Evolutionary conservation across 371 early-diverging fungal species (phyloP).

Genomic region (Rhizopus delemar): DNA sequence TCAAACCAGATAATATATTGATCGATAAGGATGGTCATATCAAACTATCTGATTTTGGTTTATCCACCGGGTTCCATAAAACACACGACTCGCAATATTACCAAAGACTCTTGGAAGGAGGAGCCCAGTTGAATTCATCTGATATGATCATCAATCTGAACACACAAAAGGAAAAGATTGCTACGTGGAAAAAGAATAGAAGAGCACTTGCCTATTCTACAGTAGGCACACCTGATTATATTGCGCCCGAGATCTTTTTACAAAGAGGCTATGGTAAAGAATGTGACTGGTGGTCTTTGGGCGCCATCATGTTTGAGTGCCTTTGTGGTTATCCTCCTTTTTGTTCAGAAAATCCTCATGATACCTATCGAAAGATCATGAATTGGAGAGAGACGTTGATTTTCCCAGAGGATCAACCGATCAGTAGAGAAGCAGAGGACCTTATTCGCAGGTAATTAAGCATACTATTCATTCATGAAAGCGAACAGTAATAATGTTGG

Average conservation of each 20-base stretch:
- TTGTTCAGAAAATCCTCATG: conserved; percentile 92
- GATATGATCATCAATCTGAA: conserved; percentile 83
- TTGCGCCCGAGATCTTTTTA: conserved; percentile 95
- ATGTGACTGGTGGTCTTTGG: conserved; percentile 99
- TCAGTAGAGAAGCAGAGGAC: conserved; percentile 90
- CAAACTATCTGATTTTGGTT: conserved; percentile 95
- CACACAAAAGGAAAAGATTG: conserved; percentile 75
- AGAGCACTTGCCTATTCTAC: conserved; percentile 89
- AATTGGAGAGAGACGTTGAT: conserved; percentile 88
- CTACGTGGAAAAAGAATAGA: conserved; percentile 97
- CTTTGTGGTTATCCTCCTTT: conserved; percentile 97
- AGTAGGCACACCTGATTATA: conserved; percentile 97
- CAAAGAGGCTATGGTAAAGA: conserved; percentile 95
- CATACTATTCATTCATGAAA: conserved; percentile 4
- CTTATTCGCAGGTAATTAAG: conserved; percentile 73
- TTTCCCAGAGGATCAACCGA: conserved; percentile 92
- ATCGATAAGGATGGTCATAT: conserved; percentile 85
- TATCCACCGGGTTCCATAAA: conserved; percentile 98
- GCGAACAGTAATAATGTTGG: conserved; percentile 5
- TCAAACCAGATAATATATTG: conserved; percentile 88
- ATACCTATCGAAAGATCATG: conserved; percentile 97
- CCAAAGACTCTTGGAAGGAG: conserved; percentile 70
- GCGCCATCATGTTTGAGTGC: conserved; percentile 97
- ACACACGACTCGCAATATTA: conserved; percentile 96
- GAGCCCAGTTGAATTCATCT: conserved; percentile 53